Conservation (phyloP, 75 land plant genomes). For the Azolla pinnata region DNA sequence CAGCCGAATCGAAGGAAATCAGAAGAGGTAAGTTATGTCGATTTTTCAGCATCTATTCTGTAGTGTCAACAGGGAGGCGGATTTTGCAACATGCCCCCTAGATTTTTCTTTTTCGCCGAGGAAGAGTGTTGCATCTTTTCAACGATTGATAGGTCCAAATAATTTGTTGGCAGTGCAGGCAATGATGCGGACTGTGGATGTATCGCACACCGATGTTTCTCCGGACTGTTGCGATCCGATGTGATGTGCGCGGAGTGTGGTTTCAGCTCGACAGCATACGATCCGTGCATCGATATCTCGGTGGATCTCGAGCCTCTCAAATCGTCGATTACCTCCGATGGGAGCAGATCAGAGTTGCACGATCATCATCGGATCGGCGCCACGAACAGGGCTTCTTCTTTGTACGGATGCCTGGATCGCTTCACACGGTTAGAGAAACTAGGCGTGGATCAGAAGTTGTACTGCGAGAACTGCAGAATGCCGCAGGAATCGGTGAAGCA, state of each 20-base stretch:
- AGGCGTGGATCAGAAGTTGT: constrained; percentile 69
- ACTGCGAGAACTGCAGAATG: constrained; percentile 64
- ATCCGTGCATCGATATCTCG: constrained; percentile 88
- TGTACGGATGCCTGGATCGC: constrained; percentile 75
- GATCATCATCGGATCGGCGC: constrained; percentile 12
- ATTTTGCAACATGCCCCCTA: not conserved
- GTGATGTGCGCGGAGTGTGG: constrained; percentile 84
- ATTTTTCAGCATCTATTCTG: no score
- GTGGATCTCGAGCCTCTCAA: constrained; percentile 68
- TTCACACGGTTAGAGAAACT: constrained; percentile 79
- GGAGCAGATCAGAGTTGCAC: constrained; percentile 11
- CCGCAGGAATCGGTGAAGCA: constrained; percentile 81
- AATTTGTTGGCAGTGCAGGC: constrained; percentile 35
- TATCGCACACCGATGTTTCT: constrained; percentile 80
- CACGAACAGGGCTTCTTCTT: constrained; percentile 31
- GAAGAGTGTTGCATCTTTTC: no score
- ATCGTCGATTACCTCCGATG: constrained; percentile 1
- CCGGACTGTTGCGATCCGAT: constrained; percentile 82
- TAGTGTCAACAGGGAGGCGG: not conserved
- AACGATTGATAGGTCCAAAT: no score
- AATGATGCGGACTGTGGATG: constrained; percentile 70
- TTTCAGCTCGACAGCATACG: constrained; percentile 77
- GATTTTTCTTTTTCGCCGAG: not conserved
- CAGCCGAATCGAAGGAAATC: not conserved
- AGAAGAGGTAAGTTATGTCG: no score